These are phyloP conservation scores for Nymphaea colorata DNA, from an alignment of 164 flowering plant genomes.

Conservation along the genomic window DNA sequence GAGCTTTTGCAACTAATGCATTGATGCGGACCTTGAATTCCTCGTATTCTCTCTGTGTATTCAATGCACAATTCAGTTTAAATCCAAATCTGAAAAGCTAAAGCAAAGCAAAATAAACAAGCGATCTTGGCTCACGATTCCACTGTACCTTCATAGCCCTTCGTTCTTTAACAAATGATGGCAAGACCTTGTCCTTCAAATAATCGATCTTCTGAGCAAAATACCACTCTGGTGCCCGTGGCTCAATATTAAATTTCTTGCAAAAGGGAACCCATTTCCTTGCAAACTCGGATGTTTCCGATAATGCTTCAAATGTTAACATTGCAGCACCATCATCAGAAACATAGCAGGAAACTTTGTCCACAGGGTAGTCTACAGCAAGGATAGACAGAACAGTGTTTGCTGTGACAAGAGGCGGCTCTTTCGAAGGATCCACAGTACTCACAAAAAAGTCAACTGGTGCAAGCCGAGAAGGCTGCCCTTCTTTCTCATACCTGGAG, in stretches of 20 bases:
- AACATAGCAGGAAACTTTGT: constrained; percentile 61
- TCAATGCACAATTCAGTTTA: too few species aligned
- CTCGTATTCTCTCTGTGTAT: constrained; percentile 63
- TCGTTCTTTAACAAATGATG: constrained; percentile 60
- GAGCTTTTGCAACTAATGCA: constrained; percentile 60
- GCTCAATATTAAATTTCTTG: constrained; percentile 59
- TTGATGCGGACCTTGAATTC: constrained; percentile 67
- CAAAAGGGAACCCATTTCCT: constrained; percentile 71
- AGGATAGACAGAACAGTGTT: constrained; percentile 68
- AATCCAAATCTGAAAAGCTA: too few species aligned
- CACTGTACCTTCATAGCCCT: constrained; percentile 57
- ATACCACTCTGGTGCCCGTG: constrained; percentile 67
- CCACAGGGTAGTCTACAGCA: constrained; percentile 65
- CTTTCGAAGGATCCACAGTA: constrained; percentile 62
- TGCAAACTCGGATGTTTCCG: constrained; percentile 66
- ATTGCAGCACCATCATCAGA: constrained; percentile 81
- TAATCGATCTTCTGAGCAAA: constrained; percentile 61
- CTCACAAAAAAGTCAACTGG: constrained; percentile 56
- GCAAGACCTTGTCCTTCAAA: constrained; percentile 44
- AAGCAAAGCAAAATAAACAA: too few species aligned
- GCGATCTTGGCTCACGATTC: too few species aligned
- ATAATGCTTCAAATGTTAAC: constrained; percentile 62
- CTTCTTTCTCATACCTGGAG: constrained; percentile 59
- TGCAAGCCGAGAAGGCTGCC: constrained; percentile 44
- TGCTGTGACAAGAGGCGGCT: constrained; percentile 63